Conservation (phyloP, 73 alveolate species). For the Diophrys sp. region DNA sequence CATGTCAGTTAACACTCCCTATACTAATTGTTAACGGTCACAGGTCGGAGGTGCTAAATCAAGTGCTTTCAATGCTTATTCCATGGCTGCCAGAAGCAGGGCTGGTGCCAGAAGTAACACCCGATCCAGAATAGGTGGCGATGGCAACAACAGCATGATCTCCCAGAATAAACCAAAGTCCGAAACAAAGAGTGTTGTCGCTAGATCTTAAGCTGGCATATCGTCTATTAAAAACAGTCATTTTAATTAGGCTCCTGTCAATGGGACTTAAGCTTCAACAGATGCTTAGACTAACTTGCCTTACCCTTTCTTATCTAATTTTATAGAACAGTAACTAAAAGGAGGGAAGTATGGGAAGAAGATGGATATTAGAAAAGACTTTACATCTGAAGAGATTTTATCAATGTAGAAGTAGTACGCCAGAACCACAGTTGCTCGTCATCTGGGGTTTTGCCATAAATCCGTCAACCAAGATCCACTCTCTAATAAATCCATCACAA, state of each 20-base stretch:
- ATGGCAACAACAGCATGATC: no score
- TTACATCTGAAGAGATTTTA: not conserved
- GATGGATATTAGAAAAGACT: constrained; percentile 4
- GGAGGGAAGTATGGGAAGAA: constrained; percentile 16
- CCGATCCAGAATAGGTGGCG: no score
- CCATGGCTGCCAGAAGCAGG: not conserved
- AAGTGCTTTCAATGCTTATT: not conserved
- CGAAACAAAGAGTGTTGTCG: not conserved
- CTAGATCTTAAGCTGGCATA: not conserved
- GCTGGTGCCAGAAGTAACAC: not conserved
- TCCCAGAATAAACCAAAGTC: no score
- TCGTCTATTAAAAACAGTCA: not conserved
- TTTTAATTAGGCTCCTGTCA: not conserved
- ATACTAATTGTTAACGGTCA: not conserved
- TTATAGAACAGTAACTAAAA: constrained; percentile 5
- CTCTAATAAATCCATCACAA: constrained; percentile 15
- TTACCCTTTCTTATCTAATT: constrained; percentile 13
- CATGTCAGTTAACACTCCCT: constrained; percentile 2
- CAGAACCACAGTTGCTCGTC: no score
- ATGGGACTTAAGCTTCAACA: not conserved
- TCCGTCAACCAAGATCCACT: no score
- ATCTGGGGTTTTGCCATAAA: no score
- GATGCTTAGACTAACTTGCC: not conserved
- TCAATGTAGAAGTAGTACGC: not conserved
- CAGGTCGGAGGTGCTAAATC: not conserved